These are phyloP conservation scores for Phytopythium vexans DNA, from an alignment of 352 stramenopile species.

Conservation along the genomic window DNA sequence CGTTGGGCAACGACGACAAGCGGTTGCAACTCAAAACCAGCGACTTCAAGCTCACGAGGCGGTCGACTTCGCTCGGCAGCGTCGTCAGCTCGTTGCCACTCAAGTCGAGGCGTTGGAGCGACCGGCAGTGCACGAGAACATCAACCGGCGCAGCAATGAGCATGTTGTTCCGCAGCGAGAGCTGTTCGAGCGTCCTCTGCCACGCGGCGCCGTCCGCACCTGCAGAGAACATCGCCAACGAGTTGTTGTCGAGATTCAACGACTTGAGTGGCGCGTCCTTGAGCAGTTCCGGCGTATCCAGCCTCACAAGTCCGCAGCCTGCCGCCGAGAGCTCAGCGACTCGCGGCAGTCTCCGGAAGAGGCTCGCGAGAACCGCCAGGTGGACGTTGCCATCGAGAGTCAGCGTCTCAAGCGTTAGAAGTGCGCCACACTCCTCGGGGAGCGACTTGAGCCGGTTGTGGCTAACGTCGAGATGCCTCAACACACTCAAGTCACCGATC, in stretches of 20 bases:
- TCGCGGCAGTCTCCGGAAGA: slow-evolving; percentile 29
- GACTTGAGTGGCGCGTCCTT: slow-evolving; percentile 33
- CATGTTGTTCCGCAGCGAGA: slow-evolving; percentile 31
- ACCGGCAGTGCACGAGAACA: slow-evolving; percentile 31
- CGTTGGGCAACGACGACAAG: slow-evolving; percentile 35
- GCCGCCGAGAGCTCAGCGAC: slow-evolving; percentile 30
- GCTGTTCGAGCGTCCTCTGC: slow-evolving; percentile 39
- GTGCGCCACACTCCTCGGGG: slow-evolving; percentile 31
- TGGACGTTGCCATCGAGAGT: slow-evolving; percentile 41
- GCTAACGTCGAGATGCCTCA: slow-evolving; percentile 33
- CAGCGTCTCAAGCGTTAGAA: slow-evolving; percentile 21
- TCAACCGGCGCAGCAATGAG: slow-evolving; percentile 37
- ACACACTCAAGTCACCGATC: slow-evolving; percentile 33
- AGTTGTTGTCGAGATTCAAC: slow-evolving; percentile 39
- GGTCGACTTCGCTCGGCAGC: slow-evolving; percentile 38
- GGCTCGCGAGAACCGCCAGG: slow-evolving; percentile 29
- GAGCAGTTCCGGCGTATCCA: slow-evolving; percentile 45
- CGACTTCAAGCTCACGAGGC: slow-evolving; percentile 10
- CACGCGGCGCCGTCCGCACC: slow-evolving; percentile 14
- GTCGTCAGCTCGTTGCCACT: slow-evolving; percentile 34
- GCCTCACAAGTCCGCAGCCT: slow-evolving; percentile 36
- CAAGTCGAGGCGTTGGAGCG: slow-evolving; percentile 38
- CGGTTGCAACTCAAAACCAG: slow-evolving; percentile 44
- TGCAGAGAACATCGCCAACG: slow-evolving; percentile 31
- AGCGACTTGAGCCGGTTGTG: slow-evolving; percentile 46